phyloP scores from a whole-genome alignment of 345 rosid species.

The Jatropha curcas region DNA sequence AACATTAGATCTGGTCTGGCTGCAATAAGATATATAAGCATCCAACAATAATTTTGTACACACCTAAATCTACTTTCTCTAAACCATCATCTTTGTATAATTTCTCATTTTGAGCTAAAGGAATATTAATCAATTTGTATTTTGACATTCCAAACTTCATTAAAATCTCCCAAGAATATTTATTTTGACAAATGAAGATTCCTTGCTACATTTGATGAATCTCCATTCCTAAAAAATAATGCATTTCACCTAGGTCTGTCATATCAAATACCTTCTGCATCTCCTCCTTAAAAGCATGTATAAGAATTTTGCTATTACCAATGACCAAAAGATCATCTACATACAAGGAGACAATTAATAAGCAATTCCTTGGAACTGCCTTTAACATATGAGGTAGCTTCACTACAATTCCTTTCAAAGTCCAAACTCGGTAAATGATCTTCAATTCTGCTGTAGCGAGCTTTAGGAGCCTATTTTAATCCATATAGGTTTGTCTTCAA shows the following conservation, averaged over 20 bases:
- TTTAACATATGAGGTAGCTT: too few relatives aligned
- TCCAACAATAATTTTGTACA: neutral
- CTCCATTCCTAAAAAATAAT: neutral
- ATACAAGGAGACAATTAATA: neutral
- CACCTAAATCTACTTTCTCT: neutral
- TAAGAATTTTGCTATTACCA: neutral
- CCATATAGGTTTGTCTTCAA: neutral
- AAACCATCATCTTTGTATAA: neutral
- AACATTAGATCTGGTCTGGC: neutral
- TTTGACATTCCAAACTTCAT: neutral
- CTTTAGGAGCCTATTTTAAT: neutral
- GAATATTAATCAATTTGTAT: neutral
- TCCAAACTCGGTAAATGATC: neutral
- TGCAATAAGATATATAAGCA: neutral
- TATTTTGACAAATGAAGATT: neutral
- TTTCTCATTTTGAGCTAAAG: neutral
- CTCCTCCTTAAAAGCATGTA: neutral
- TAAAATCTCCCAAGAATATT: neutral
- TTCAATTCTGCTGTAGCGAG: neutral
- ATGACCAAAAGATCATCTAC: neutral
- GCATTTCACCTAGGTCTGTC: neutral
- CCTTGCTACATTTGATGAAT: neutral
- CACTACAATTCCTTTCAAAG: too few relatives aligned
- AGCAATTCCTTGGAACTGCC: neutral
- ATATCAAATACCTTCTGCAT: neutral